Percentiles rank a stretch among this genome's conserved stretches.
These are phyloP conservation scores for Cystoisospora suis DNA, from an alignment of 169 alveolate genomes.

Conservation along the genomic window DNA sequence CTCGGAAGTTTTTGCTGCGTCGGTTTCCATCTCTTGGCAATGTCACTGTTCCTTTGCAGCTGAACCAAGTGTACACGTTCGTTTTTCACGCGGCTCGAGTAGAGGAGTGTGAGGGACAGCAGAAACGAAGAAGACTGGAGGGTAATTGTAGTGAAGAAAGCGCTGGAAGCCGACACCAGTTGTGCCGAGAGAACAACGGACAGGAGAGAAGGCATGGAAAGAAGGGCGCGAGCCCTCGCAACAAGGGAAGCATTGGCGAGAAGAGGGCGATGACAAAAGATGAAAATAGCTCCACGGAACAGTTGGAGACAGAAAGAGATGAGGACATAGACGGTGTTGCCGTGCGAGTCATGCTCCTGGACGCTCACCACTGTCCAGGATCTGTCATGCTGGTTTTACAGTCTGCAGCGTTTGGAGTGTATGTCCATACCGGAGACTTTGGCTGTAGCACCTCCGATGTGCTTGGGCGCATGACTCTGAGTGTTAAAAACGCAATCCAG, in stretches of 20 bases:
- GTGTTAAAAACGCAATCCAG: not conserved
- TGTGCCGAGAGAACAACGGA: not conserved
- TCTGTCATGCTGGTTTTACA: not conserved
- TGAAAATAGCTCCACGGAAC: not conserved
- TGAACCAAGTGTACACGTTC: not conserved
- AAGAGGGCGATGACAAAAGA: not conserved
- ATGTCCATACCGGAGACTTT: conserved; percentile 26
- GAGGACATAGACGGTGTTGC: not conserved
- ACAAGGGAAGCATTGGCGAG: too few relatives aligned
- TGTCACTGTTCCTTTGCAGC: not conserved
- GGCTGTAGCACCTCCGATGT: not conserved
- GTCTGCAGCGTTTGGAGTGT: conserved; percentile 26
- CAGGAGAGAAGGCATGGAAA: not conserved
- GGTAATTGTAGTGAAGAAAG: too few relatives aligned
- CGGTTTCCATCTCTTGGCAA: not conserved
- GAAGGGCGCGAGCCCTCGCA: too few relatives aligned
- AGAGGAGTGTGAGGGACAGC: not conserved
- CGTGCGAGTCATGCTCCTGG: conserved; percentile 8
- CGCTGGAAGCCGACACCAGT: too few relatives aligned
- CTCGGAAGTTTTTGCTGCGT: not conserved
- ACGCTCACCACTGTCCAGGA: conserved; percentile 29
- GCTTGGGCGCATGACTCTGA: not conserved
- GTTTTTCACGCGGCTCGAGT: not conserved
- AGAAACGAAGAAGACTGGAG: not conserved
- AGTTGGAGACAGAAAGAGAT: not conserved